These are phyloP conservation scores for Rhizoclosmatium globosum DNA, from an alignment of 192 early-diverging fungal species.

Conservation along the genomic window DNA sequence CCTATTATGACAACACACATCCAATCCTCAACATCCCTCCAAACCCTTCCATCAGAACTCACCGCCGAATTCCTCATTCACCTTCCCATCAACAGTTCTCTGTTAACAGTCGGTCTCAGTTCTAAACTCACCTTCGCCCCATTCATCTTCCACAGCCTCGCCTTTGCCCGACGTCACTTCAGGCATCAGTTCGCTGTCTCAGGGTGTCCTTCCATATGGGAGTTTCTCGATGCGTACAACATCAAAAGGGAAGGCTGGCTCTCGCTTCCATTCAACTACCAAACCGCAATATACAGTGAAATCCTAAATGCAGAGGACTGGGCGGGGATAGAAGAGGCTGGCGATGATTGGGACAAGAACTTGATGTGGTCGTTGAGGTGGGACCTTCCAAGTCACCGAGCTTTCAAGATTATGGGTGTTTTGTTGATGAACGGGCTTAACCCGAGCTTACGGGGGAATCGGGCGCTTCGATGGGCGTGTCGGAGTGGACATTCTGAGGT, in stretches of 20 bases:
- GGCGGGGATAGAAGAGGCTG: background rate
- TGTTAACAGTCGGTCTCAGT: background rate
- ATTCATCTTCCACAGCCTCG: background rate
- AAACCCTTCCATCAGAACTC: background rate
- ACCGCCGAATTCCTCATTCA: background rate
- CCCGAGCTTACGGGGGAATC: background rate
- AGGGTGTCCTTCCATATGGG: background rate
- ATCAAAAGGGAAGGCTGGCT: background rate
- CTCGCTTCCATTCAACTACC: conserved; percentile 1
- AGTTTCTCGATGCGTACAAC: background rate
- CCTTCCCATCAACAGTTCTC: background rate
- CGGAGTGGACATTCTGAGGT: background rate
- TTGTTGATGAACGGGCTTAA: background rate
- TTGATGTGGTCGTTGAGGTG: background rate
- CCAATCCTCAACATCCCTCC: too few species aligned
- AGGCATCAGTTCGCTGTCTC: background rate
- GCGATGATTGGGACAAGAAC: background rate
- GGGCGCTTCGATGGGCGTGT: conserved; percentile 3
- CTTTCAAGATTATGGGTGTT: background rate
- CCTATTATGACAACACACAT: too few species aligned
- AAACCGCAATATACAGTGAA: background rate
- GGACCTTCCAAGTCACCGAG: background rate
- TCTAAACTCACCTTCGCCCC: background rate
- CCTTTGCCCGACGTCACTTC: background rate
- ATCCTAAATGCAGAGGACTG: background rate